Percentiles rank a stretch among this genome's conserved stretches.
phyloP scores from a whole-genome alignment of 1,284 basidiomycete species.

The Ceratobasidium sp. region DNA sequence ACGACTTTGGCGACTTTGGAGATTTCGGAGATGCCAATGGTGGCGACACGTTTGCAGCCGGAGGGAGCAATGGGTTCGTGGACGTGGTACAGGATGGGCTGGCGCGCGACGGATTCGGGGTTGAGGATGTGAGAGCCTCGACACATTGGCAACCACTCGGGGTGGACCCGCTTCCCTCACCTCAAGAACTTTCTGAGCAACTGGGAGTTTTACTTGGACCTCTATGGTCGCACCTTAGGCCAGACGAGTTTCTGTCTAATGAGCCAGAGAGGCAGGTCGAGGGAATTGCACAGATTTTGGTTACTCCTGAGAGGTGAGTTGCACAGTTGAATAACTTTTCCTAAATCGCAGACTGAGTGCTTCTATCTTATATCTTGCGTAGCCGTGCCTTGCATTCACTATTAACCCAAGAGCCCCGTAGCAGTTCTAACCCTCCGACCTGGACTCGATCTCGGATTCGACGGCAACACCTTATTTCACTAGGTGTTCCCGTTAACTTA shows the following conservation, averaged over 20 bases:
- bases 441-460: conserved; percentile 92
- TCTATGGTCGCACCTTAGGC: conserved; percentile 68
- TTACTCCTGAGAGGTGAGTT: conserved; percentile 77
- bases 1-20: conserved; percentile 74
- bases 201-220: conserved; percentile 76
- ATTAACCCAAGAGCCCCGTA: conserved; percentile 28
- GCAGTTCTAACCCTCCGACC: conserved; percentile 70
- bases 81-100: conserved; percentile 58
- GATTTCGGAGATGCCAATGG: conserved; percentile 78
- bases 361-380: conserved; percentile 52
- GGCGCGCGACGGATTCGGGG: conserved; percentile 53
- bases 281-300: conserved; percentile 82
- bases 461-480: conserved; percentile 86
- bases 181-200: conserved; percentile 69
- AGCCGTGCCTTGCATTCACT: conserved; percentile 38
- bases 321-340: no score
- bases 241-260: conserved; percentile 69
- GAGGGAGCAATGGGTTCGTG: conserved; percentile 44
- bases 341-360: no score
- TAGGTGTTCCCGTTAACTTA: conserved; percentile 92
- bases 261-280: conserved; percentile 84
- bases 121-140: conserved; percentile 42
- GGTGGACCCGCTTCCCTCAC: conserved; percentile 74
- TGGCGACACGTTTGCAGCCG: conserved; percentile 62
- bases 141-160: conserved; percentile 72